These are phyloP conservation scores for Colletotrichum magnum DNA, from an alignment of 2,329 filamentous ascomycete genomes.

Conservation along the genomic window DNA sequence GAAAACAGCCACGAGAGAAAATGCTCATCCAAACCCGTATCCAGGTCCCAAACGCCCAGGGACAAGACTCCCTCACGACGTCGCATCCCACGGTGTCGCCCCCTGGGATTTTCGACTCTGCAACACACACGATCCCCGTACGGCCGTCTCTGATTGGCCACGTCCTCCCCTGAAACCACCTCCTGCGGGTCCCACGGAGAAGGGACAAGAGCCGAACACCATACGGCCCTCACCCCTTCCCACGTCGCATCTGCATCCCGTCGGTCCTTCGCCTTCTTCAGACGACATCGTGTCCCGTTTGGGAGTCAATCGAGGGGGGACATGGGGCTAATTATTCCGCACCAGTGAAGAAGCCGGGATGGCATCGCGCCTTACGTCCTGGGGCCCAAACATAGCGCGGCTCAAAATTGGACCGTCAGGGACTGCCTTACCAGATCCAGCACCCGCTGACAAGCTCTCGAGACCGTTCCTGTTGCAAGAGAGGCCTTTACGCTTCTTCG, in stretches of 20 bases:
- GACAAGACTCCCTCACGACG: conserved; percentile 3
- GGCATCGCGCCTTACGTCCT: background rate
- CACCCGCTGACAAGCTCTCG: conserved; percentile 27
- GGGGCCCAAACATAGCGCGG: conserved; percentile 1
- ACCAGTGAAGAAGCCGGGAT: background rate
- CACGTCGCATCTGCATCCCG: conserved; percentile 12
- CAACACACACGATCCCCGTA: conserved; percentile 9
- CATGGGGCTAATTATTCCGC: background rate
- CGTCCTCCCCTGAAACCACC: conserved; percentile 8
- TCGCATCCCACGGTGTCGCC: conserved; percentile 8
- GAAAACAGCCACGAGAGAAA: background rate
- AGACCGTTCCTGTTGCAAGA: conserved; percentile 34
- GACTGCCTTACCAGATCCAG: conserved; percentile 28
- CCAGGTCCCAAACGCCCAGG: background rate
- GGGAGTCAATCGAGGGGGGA: background rate
- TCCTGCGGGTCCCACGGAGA: background rate
- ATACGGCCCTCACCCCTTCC: background rate
- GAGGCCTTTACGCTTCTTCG: background rate
- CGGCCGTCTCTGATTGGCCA: background rate
- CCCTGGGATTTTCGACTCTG: conserved; percentile 12
- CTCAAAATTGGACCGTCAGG: conserved; percentile 30
- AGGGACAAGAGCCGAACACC: conserved; percentile 23
- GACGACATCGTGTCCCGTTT: conserved; percentile 11
- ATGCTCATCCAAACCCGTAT: background rate
- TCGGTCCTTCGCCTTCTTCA: conserved; percentile 9